Evolutionary conservation across 306 rosid genomes (phyloP), one percentile per base, ranked within the genome.

Genomic region (Dalbergia oliveri): DNA sequence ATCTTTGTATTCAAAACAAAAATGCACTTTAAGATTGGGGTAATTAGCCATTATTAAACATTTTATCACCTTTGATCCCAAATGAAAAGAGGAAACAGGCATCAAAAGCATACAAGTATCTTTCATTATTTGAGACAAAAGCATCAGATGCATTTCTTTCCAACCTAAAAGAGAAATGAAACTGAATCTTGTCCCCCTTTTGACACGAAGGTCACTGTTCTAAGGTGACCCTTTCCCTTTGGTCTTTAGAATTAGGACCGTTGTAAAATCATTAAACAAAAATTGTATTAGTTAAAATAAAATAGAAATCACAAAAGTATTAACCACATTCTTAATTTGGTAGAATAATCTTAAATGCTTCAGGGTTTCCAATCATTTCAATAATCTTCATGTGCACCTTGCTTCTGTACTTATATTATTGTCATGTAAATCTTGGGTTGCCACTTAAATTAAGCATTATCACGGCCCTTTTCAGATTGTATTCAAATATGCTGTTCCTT

Each of bases 61-160:
- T 26, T 13, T 37, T 11, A 39, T 11, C 11, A 37, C 8, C 53
- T 45, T 5, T 76, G n/a, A 37, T 5, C 1, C 31, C 59, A 66
- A 19, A 8, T 35, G 21, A 33, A 78, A 78, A 58, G 69, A 72
- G 65, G 54, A 80, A 64, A 68, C 81, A 60, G 73, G 76, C 88
- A 88, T 90, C 43, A 82, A 90, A 86, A 90, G 85, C 88, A 84
- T 84, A 70, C 69, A 86, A 72, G 79, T 84, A 72, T 83, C 81
- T 76, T 66, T 69, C 60, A 84, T 79, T 39, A 79, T 84, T 81
- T 81, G 49, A 64, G 63, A 73, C 56, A 86, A 86, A 86, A 85
- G 90, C 82, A 62, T 56, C 85, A 53, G 51, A 71, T 75, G 86
- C 88, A 86, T 77, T 85, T 83, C 88, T 87, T 54, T 54, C 84